Conservation (phyloP, 768 basidiomycete genomes). For the Amanita rubescens region DNA sequence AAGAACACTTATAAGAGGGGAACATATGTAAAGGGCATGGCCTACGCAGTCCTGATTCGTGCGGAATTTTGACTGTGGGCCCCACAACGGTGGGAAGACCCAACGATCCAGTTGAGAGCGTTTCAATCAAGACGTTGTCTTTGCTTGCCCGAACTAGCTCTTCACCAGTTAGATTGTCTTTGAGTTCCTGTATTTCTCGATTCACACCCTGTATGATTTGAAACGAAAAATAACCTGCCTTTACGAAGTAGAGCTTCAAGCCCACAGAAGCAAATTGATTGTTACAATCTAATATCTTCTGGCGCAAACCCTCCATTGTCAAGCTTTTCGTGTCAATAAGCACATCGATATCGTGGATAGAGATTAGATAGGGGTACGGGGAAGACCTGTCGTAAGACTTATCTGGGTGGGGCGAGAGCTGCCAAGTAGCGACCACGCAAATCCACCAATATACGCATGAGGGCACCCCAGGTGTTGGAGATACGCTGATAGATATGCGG, state of each 20-base stretch:
- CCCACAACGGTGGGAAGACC: slow-evolving; percentile 15
- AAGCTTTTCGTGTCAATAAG: slow-evolving; percentile 17
- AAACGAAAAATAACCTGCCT: slow-evolving; percentile 10
- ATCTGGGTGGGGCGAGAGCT: slow-evolving; percentile 14
- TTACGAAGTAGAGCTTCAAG: slow-evolving; percentile 22
- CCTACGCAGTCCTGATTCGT: slow-evolving; percentile 11
- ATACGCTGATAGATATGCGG: slow-evolving; percentile 11
- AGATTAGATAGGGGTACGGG: slow-evolving; percentile 5
- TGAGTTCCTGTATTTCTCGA: slow-evolving; percentile 10
- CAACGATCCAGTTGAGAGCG: slow-evolving; percentile 14
- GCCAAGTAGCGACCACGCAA: slow-evolving; percentile 16
- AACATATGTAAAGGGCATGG: not conserved
- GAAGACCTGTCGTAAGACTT: slow-evolving; percentile 10
- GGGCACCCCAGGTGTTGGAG: slow-evolving; percentile 14
- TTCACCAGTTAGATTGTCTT: slow-evolving; percentile 12
- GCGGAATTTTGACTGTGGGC: slow-evolving; percentile 9
- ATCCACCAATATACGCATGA: slow-evolving; percentile 24
- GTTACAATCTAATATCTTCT: slow-evolving; percentile 15
- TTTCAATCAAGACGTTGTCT: slow-evolving; percentile 20
- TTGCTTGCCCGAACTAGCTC: slow-evolving; percentile 14
- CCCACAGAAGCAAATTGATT: slow-evolving; percentile 18
- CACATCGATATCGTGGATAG: slow-evolving; percentile 24
- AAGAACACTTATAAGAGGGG: not conserved
- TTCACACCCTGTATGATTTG: not conserved
- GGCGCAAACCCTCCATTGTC: slow-evolving; percentile 13